Base-by-base conservation (phyloP, 148 eudicot genomes). In the Cornus florida region DNA sequence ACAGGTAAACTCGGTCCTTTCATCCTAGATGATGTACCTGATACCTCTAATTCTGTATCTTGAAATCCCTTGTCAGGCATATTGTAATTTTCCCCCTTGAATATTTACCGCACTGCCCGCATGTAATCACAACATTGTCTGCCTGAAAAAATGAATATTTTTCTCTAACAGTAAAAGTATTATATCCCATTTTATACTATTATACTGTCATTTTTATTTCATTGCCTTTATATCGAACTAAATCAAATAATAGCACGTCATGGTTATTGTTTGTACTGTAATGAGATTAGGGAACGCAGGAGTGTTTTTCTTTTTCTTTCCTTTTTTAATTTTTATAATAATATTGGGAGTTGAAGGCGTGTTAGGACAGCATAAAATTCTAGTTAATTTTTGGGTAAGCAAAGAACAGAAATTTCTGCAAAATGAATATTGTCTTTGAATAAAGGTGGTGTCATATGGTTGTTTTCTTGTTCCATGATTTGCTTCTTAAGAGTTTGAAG, bases 11-110 rank as follows among this genome's bases (percentile, higher is more conserved):
- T 96, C 12, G 99, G 99, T 46, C 95, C 91, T 62, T 93, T 93
- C 83, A 96, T 93, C 78, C 99, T 96, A 56, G 99, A 96, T 84
- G 97, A 92, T 74, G 99, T 96, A 56, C 99, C 99, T 57, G 82
- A 83, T 72, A 33, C 80, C 78, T 62, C 76, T 67, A 2, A 57
- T 70, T 41, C 75, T 69, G 74, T 24, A 23, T 53, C 75, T 67
- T 76, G 71, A 80, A 56, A 57, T 67, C 20, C 32, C 65, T 19
- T 46, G 8, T 16, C 57, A 2, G 0, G 12, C 23, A n/a, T 17
- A 1, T 0, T 62, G 20, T 23, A 17, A 23, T 46, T 48, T 46
- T 48, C 24, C 20, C 38, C n/a, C 19, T 20, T 20, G 3, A 41
- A 71, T 43, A 13, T n/a, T 20, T n/a, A 41, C 28, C 22, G 57